A percentile compares a stretch with the other conserved stretches of the same genome.
phyloP scores from a whole-genome alignment of 2,329 filamentous ascomycete genomes.

The Intubia oerlemansii region DNA sequence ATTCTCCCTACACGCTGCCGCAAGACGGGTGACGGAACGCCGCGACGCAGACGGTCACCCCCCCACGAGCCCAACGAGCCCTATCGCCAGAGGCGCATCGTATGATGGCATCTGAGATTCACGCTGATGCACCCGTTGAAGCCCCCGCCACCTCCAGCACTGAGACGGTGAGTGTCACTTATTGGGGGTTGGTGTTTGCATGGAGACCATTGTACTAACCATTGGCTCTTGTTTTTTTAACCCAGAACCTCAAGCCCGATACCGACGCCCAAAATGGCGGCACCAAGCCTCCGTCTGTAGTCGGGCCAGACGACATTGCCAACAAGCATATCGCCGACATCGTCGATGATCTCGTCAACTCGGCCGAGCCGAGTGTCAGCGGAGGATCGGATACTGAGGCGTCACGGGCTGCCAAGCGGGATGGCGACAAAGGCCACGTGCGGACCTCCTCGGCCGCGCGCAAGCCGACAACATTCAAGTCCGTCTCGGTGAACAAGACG shows the following conservation, averaged over 20 bases:
- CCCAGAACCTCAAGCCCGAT: slow-evolving; percentile 15
- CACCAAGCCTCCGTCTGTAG: slow-evolving; percentile 19
- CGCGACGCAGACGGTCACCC: no score
- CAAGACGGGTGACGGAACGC: no score
- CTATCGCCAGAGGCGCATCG: slow-evolving; percentile 22
- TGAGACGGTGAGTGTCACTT: slow-evolving; percentile 23
- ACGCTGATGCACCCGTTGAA: slow-evolving; percentile 30
- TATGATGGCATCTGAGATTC: slow-evolving; percentile 45
- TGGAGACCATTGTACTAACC: no score
- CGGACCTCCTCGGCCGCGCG: slow-evolving; percentile 40
- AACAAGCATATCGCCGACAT: slow-evolving; percentile 34
- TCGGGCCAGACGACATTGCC: slow-evolving; percentile 25
- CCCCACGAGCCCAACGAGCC: no score
- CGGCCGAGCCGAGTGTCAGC: slow-evolving; percentile 46
- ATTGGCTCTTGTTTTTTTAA: slow-evolving; percentile 4
- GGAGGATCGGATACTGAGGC: slow-evolving; percentile 61
- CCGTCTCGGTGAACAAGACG: slow-evolving; percentile 67
- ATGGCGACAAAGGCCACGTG: slow-evolving; percentile 35
- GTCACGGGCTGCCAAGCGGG: slow-evolving; percentile 32
- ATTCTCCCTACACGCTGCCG: no score
- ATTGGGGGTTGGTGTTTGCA: no score
- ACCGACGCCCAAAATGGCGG: slow-evolving; percentile 26
- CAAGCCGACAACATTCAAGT: slow-evolving; percentile 63
- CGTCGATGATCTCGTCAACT: slow-evolving; percentile 37
- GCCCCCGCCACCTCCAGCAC: slow-evolving; percentile 25